These are phyloP conservation scores for Fusarium oligoseptatum DNA, from an alignment of 2,329 filamentous ascomycete species.

Conservation along the genomic window DNA sequence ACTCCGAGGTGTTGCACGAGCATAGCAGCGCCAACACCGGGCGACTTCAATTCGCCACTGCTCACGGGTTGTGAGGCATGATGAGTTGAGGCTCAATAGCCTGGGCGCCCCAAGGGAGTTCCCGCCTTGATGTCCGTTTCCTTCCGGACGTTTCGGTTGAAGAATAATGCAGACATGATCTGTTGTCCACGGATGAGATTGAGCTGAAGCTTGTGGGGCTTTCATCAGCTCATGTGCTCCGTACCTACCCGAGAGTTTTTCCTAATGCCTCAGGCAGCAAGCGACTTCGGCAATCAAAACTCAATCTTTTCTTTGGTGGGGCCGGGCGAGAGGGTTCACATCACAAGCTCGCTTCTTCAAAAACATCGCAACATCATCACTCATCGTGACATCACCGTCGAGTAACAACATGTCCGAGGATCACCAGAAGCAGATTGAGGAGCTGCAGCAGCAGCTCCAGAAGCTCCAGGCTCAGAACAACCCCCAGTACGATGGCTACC, in stretches of 20 bases:
- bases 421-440: neutral
- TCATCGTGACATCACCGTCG: neutral
- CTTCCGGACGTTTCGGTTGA: neutral
- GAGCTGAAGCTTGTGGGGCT: neutral
- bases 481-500: neutral
- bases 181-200: neutral
- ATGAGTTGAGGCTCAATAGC: neutral
- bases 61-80: neutral
- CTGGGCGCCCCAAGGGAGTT: neutral
- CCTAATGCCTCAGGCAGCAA: neutral
- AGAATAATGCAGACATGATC: neutral
- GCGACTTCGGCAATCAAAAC: neutral
- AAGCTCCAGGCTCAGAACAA: neutral
- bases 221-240: neutral
- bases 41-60: neutral
- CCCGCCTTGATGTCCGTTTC: neutral
- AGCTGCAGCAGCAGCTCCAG: neutral
- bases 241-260: neutral
- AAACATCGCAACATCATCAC: neutral
- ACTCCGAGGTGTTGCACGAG: neutral
- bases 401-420: neutral
- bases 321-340: neutral
- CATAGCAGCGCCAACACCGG: neutral
- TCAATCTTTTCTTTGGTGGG: neutral
- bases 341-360: neutral